Percentiles rank a stretch among this genome's conserved stretches.
Conservation (phyloP, 768 basidiomycete genomes). For the Aureoboletus auriporus region DNA sequence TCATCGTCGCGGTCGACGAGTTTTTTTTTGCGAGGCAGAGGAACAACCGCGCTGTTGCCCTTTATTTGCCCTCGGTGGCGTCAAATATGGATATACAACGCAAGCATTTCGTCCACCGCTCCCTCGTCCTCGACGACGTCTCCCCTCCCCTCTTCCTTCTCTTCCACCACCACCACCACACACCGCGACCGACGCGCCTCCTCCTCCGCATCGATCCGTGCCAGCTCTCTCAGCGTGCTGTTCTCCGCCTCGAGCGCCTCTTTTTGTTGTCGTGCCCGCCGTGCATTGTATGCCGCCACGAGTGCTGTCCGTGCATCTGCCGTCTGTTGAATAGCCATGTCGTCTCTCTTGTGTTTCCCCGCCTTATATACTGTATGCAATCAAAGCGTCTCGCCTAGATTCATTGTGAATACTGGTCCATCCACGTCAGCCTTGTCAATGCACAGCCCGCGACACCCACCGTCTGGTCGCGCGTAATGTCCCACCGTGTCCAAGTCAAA, state of each 20-base stretch:
- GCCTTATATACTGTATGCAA: conserved; percentile 20
- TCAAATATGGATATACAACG: conserved; percentile 34
- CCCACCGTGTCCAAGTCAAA: conserved; percentile 61
- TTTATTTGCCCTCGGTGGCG: conserved; percentile 36
- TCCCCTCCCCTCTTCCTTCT: neutral
- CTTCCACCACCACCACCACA: neutral
- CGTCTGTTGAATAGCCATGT: conserved; percentile 23
- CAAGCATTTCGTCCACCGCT: conserved; percentile 34
- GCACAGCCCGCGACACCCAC: conserved; percentile 31
- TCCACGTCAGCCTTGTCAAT: conserved; percentile 6
- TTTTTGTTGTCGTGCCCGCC: neutral
- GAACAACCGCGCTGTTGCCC: conserved; percentile 28
- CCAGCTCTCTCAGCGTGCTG: conserved; percentile 6
- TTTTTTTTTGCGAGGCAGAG: conserved; percentile 33
- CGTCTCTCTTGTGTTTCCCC: neutral
- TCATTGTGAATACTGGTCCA: conserved; percentile 28
- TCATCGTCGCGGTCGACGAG: conserved; percentile 48
- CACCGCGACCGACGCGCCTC: neutral
- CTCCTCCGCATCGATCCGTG: conserved; percentile 23
- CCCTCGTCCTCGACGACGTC: neutral
- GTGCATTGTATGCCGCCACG: conserved; percentile 26
- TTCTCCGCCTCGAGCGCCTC: neutral
- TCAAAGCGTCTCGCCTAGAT: neutral
- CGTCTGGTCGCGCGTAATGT: conserved; percentile 57
- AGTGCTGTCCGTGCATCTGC: conserved; percentile 34